phyloP scores from a whole-genome alignment of 2,329 filamentous ascomycete genomes.

The Talaromyces amestolkiae region DNA sequence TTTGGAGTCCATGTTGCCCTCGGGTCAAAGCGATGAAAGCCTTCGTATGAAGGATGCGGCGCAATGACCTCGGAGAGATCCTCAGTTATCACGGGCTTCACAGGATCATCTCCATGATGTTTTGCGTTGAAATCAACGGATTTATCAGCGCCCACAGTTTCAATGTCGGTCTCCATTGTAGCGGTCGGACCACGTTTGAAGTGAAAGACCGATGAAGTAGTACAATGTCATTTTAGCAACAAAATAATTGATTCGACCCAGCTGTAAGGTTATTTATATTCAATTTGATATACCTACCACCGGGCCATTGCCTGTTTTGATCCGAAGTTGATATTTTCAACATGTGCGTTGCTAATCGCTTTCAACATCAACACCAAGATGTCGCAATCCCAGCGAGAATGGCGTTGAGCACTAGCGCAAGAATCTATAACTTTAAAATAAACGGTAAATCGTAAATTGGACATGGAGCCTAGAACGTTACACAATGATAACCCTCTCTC shows the following conservation, averaged over 20 bases:
- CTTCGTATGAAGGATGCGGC: conserved; percentile 22
- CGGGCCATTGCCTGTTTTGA: not conserved
- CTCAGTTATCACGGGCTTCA: conserved; percentile 24
- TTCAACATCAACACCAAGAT: not conserved
- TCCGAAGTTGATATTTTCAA: not conserved
- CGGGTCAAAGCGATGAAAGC: conserved; percentile 16
- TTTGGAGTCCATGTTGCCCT: conserved; percentile 14
- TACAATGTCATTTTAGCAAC: not conserved
- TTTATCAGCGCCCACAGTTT: not conserved
- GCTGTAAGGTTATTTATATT: not conserved
- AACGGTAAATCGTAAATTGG: not conserved
- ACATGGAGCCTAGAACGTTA: not conserved
- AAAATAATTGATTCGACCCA: not conserved
- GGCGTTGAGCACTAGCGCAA: not conserved
- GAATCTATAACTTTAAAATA: not conserved
- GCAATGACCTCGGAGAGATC: conserved; percentile 28
- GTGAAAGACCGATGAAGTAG: not conserved
- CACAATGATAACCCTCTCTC: not conserved
- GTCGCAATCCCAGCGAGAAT: not conserved
- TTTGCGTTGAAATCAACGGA: not conserved
- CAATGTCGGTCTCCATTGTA: conserved; percentile 9
- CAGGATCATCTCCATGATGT: not conserved
- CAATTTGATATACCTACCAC: not conserved
- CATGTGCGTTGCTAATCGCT: not conserved
- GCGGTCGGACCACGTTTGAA: not conserved